Percentiles rank a stretch among this genome's conserved stretches.
Conservation (phyloP, 1,284 basidiomycete genomes). For the Tranzscheliella williamsii region DNA sequence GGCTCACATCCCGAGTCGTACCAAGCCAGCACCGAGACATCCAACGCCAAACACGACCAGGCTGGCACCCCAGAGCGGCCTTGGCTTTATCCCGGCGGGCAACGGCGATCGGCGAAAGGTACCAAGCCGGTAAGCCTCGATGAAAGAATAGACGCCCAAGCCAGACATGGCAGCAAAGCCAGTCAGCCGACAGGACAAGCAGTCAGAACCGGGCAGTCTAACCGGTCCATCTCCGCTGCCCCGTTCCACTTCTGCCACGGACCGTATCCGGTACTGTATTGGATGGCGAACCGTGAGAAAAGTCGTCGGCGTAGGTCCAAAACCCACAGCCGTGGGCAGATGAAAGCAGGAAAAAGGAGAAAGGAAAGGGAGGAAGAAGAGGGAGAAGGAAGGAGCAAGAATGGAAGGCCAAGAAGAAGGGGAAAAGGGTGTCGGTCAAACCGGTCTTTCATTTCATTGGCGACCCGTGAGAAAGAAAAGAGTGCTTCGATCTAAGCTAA, state of each 20-base stretch:
- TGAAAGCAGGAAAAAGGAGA: neutral
- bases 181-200: slow-evolving; percentile 50
- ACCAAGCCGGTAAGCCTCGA: slow-evolving; percentile 49
- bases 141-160: slow-evolving; percentile 46
- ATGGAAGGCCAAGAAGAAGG: too few species aligned
- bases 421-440: neutral
- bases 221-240: neutral
- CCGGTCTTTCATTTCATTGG: neutral
- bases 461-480: neutral
- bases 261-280: slow-evolving; percentile 23
- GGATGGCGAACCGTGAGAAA: too few species aligned
- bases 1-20: slow-evolving; percentile 31
- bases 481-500: too few species aligned
- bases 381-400: slow-evolving; percentile 3
- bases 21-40: slow-evolving; percentile 30
- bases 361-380: neutral
- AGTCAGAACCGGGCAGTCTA: slow-evolving; percentile 35
- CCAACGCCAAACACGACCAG: slow-evolving; percentile 36
- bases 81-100: slow-evolving; percentile 16
- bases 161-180: slow-evolving; percentile 50
- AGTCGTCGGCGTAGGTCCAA: too few species aligned
- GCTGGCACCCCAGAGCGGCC: slow-evolving; percentile 37
- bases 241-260: slow-evolving; percentile 1
- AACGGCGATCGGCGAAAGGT: slow-evolving; percentile 27
- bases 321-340: too few species aligned